These are phyloP conservation scores for Roridomyces roridus DNA, from an alignment of 768 basidiomycete genomes.

Conservation along the genomic window DNA sequence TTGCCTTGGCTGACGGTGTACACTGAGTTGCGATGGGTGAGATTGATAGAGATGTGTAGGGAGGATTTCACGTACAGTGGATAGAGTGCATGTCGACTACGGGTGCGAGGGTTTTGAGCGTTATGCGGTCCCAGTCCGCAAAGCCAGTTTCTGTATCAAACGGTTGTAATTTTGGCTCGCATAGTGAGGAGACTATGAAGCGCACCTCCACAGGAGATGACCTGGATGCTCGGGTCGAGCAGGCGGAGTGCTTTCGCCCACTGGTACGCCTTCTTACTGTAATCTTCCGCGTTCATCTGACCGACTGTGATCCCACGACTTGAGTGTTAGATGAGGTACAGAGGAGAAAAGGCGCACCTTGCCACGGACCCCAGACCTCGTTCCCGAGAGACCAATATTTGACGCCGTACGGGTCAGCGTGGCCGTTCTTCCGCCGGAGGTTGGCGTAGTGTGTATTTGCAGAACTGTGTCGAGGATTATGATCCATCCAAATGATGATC, in stretches of 20 bases:
- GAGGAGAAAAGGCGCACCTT: conserved; percentile 34
- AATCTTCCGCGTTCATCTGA: conserved; percentile 59
- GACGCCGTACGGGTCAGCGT: conserved; percentile 59
- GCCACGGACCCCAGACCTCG: conserved; percentile 64
- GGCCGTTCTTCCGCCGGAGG: conserved; percentile 61
- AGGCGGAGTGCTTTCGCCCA: conserved; percentile 68
- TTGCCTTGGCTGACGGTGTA: conserved; percentile 50
- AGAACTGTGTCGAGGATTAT: conserved; percentile 29
- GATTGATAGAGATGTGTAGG: neutral
- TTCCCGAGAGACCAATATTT: conserved; percentile 56
- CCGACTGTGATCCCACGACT: conserved; percentile 42
- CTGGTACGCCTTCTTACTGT: conserved; percentile 59
- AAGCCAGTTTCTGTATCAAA: conserved; percentile 43
- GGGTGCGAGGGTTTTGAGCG: conserved; percentile 46
- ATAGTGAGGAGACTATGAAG: conserved; percentile 3
- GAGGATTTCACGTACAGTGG: conserved; percentile 35
- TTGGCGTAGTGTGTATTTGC: conserved; percentile 59
- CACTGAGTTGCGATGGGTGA: conserved; percentile 27
- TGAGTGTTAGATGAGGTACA: neutral
- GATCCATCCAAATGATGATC: neutral
- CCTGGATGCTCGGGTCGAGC: conserved; percentile 59
- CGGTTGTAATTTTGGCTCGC: neutral
- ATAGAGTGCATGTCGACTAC: conserved; percentile 58
- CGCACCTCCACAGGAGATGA: conserved; percentile 60
- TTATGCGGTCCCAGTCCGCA: conserved; percentile 50